Conservation (phyloP, 2,329 filamentous ascomycete species). For the Neodidymelliopsis sp. region DNA sequence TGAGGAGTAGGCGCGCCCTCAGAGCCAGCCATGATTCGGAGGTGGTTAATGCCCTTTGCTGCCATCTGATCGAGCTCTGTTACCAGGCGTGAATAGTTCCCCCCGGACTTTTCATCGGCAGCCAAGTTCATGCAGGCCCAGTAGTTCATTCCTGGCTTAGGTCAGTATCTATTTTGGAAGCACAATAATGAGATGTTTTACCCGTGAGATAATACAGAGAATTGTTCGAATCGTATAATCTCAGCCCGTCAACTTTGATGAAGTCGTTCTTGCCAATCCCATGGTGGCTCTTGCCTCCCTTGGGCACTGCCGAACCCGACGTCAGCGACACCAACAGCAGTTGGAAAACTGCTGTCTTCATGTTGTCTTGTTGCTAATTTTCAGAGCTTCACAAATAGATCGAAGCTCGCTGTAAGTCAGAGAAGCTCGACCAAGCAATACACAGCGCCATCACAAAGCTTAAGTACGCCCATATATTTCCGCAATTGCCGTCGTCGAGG, state of each 20-base stretch:
- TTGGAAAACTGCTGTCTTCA: conserved; percentile 20
- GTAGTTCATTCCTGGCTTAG: conserved; percentile 46
- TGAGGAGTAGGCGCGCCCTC: conserved; percentile 50
- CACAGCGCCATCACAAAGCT: background rate
- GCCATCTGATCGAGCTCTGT: conserved; percentile 53
- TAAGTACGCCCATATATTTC: conserved; percentile 2
- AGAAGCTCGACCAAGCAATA: background rate
- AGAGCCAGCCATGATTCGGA: conserved; percentile 51
- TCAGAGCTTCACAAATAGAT: background rate
- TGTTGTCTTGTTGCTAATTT: conserved; percentile 15
- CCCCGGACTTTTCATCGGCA: conserved; percentile 44
- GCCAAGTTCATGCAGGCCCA: conserved; percentile 53
- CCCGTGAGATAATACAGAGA: conserved; percentile 48
- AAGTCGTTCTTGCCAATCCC: conserved; percentile 44
- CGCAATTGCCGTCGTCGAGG: background rate
- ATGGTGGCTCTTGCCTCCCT: conserved; percentile 11
- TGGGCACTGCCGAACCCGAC: conserved; percentile 14
- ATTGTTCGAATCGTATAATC: conserved; percentile 45
- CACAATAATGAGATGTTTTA: background rate
- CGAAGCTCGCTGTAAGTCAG: background rate
- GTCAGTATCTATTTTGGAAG: background rate
- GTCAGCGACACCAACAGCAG: conserved; percentile 24
- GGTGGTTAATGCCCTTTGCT: conserved; percentile 50
- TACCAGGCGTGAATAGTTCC: conserved; percentile 48
- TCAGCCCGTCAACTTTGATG: conserved; percentile 44